phyloP scores from a whole-genome alignment of 2,329 filamentous ascomycete genomes.

The Pseudocercospora fuligena region DNA sequence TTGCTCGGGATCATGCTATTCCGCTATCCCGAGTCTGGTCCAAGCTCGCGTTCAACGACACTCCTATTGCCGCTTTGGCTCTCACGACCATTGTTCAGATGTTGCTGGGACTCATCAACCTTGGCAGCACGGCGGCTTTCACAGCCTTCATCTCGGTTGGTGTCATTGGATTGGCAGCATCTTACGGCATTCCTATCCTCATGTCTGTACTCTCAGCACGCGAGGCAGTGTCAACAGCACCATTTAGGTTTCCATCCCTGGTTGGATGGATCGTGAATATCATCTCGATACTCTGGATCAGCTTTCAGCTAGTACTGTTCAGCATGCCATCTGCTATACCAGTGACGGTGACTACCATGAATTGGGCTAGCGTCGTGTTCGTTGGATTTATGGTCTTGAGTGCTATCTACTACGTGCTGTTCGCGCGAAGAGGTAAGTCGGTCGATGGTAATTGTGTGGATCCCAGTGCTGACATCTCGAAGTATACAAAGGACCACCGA shows the following conservation, averaged over 20 bases:
- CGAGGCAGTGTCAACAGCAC: slow-evolving; percentile 26
- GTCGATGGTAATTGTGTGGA: not conserved
- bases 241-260: slow-evolving; percentile 22
- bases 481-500: not conserved
- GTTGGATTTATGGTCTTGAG: slow-evolving; percentile 52
- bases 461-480: not conserved
- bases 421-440: slow-evolving; percentile 18
- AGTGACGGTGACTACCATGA: slow-evolving; percentile 58
- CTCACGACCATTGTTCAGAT: slow-evolving; percentile 54
- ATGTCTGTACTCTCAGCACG: slow-evolving; percentile 43
- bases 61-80: not conserved
- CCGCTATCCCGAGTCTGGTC: slow-evolving; percentile 46
- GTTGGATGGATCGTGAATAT: not conserved
- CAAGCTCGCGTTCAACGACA: not conserved
- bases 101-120: slow-evolving; percentile 56
- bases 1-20: slow-evolving; percentile 50
- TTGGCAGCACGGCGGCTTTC: slow-evolving; percentile 55
- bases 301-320: slow-evolving; percentile 49
- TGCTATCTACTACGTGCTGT: slow-evolving; percentile 16
- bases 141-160: slow-evolving; percentile 59
- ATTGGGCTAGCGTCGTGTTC: slow-evolving; percentile 62
- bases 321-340: slow-evolving; percentile 60
- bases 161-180: slow-evolving; percentile 60
- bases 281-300: slow-evolving; percentile 28
- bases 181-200: slow-evolving; percentile 61